Percentiles rank a stretch among this genome's conserved stretches.
Conservation (phyloP, 164 flowering plant genomes). For the Brasenia schreberi region DNA sequence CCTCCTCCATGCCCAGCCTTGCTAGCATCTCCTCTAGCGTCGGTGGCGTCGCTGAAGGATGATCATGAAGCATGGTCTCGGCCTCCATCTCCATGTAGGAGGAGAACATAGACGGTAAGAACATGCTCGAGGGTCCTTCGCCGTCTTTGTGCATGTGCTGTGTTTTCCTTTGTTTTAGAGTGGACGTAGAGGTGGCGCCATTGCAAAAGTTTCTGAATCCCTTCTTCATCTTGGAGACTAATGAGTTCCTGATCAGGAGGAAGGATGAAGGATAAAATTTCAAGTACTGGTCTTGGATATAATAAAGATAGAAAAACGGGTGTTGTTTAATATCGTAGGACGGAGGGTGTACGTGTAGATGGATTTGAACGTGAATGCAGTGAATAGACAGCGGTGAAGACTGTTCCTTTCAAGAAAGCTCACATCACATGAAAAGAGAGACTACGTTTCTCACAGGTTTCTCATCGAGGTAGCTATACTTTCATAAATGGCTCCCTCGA, state of each 20-base stretch:
- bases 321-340: background rate
- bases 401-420: background rate
- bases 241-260: constrained; percentile 48
- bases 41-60: constrained; percentile 9
- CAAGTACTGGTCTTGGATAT: background rate
- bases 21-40: constrained; percentile 86
- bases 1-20: constrained; percentile 55
- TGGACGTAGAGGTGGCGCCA: constrained; percentile 61
- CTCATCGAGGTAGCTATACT: background rate
- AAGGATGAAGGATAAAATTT: constrained; percentile 22
- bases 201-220: constrained; percentile 49
- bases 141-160: background rate
- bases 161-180: constrained; percentile 42
- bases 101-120: constrained; percentile 5
- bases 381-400: constrained; percentile 8
- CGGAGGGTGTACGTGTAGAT: background rate
- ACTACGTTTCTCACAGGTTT: background rate
- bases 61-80: background rate
- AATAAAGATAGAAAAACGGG: constrained; percentile 7
- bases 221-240: constrained; percentile 62
- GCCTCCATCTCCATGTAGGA: constrained; percentile 8
- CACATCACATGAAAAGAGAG: background rate
- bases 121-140: constrained; percentile 3
- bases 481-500: no score
- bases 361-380: constrained; percentile 6